Evolutionary conservation across 352 stramenopile species (phyloP), one percentile per base, ranked within the genome.

Genomic region (Phytophthora megakarya): DNA sequence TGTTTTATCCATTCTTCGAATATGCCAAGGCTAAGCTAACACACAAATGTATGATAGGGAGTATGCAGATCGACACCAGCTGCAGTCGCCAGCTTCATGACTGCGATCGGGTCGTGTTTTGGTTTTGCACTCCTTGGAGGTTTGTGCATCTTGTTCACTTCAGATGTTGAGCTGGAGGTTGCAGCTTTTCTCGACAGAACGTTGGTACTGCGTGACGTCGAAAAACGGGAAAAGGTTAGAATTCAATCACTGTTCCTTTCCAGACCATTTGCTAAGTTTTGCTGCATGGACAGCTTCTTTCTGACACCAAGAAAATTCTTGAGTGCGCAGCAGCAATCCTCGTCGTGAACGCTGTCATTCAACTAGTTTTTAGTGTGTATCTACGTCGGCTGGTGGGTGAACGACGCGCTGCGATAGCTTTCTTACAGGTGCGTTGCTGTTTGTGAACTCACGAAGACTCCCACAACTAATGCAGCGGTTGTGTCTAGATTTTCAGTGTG

Each of bases 401-500:
- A 5, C 79, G 79, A 26, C 80, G 84, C 10, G 69, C 76, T 21
- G 54, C 81, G 0, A 71, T 85, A 26, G 80, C 82, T 9, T 88
- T 89, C 50, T 57, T 93, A 12, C 84, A 88, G 74, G 78, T 85
- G 52, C 8, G 22, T 46, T 43, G 19, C 19, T 35, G 6, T 51
- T 40, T 23, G 10, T 35, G 30, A 35, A 25, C 38, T 43, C 13
- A 35, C 19, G 15, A 37, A 43, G 0, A 26, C 47, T 63, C 3
- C 19, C 32, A 16, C 19, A 19, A 22, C 42, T 46, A 32, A 61
- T 22, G 32, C 7, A 9, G 16, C 16, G 1, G 23, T 52, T 51
- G 1, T 54, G 5, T 47, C 7, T 33, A 93, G 80, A 73, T 77
- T 22, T 93, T 91, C 60, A 86, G 81, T 28, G 43, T 90, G 10